These are phyloP conservation scores for Pseudovirgaria hyperparasitica DNA, from an alignment of 2,329 filamentous ascomycete genomes.

Conservation along the genomic window DNA sequence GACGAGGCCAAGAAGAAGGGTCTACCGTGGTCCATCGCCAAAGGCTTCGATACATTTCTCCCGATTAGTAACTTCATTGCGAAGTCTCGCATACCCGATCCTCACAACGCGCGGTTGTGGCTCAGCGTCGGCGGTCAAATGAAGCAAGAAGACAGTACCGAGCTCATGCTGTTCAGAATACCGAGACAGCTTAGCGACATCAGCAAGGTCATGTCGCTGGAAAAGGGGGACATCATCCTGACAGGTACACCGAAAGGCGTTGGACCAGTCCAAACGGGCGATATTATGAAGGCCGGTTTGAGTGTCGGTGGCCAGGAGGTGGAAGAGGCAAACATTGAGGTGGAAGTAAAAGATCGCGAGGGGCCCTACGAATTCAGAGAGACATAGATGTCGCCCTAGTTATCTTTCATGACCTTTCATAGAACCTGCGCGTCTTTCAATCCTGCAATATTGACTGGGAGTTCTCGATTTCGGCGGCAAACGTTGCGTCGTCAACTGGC, in stretches of 20 bases:
- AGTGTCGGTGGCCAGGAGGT: conserved; percentile 70
- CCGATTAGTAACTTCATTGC: conserved; percentile 72
- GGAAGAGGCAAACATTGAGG: conserved; percentile 72
- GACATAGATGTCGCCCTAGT: conserved; percentile 28
- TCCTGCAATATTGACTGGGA: no score
- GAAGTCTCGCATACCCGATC: conserved; percentile 69
- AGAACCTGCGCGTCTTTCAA: no score
- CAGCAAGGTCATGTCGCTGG: conserved; percentile 85
- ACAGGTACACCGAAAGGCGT: conserved; percentile 98
- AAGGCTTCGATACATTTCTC: conserved; percentile 96
- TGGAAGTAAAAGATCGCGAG: conserved; percentile 66
- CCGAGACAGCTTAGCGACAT: conserved; percentile 82
- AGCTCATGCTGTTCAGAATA: conserved; percentile 86
- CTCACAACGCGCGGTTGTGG: conserved; percentile 78
- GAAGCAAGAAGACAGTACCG: conserved; percentile 78
- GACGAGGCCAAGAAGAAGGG: conserved; percentile 96
- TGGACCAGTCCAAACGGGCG: conserved; percentile 70
- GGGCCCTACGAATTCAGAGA: conserved; percentile 60
- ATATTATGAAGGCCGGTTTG: conserved; percentile 76
- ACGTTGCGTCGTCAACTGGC: no score
- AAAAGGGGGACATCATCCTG: conserved; percentile 82
- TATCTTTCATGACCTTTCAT: not conserved
- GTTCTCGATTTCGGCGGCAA: no score
- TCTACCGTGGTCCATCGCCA: conserved; percentile 89
- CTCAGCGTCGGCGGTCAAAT: conserved; percentile 69